Evolutionary conservation across 768 basidiomycete species (phyloP), one percentile per base, ranked within the genome.

Genomic region (Psilocybe tampanensis): DNA sequence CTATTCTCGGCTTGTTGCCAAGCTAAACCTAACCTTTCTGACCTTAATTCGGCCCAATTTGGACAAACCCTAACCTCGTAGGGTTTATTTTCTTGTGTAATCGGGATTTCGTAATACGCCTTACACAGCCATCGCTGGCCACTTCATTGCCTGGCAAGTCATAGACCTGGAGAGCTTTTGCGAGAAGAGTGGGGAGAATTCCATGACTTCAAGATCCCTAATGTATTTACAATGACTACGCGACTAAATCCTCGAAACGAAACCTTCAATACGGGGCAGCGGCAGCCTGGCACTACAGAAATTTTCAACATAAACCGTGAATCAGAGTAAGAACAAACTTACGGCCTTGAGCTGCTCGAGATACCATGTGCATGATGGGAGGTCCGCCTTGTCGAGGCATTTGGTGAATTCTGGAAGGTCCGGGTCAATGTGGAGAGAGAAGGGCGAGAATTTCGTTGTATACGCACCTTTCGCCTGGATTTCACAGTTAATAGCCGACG

Each of bases 291-390:
- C 89, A 92, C 88, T 91, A 36, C 6, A 61, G 13, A 34, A 44
- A 54, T 47, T 13, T 43, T 3, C 63, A 26, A 62, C 34, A 39
- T 55, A 59, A 59, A 13, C 6, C 36, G 12, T 39, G 36, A 55
- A 63, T 32, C 34, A 41, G 41, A 9, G 9, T 0, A 18, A 13
- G 29, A 18, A 36, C 2, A 15, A 53, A 83, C 91, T 67, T 71
- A 93, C 91, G 52, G 89, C 89, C 74, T 94, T 94, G 48, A 94
- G 81, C 67, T 93, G 90, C 64, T 94, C 91, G 24, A 94, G 85
- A 68, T 92, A 95, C 84, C 88, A 95, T 17, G 84, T 77, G 76
- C 94, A 95, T 6, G 89, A 86, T 41, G 82, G 83, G 62, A 91
- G 74, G 64, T 90, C 88, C 17, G 88, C 89, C 69, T 87, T 88